A percentile compares a stretch with the other conserved stretches of the same genome.
Evolutionary conservation across 805 yeast genomes (phyloP).

Genomic region (Candida anglica): DNA sequence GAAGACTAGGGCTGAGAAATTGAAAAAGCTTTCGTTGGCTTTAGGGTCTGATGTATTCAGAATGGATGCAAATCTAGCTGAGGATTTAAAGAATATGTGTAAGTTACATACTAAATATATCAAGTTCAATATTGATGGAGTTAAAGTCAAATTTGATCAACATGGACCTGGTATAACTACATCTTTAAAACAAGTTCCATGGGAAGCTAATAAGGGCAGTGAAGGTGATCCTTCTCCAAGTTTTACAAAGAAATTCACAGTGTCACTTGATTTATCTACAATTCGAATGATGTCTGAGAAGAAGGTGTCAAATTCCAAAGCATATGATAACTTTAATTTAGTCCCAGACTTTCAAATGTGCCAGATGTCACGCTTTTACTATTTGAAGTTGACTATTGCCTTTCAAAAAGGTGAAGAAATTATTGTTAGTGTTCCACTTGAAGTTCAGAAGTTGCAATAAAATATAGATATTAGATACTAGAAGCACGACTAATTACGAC

Average conservation of each 20-base stretch:
- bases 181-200: too few species aligned
- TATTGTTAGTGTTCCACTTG: constrained; percentile 27
- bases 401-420: constrained; percentile 17
- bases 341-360: constrained; percentile 39
- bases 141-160: constrained; percentile 8
- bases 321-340: constrained; percentile 23
- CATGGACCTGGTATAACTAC: neutral
- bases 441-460: too few species aligned
- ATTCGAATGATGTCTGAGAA: constrained; percentile 11
- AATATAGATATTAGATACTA: too few species aligned
- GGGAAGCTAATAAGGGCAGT: constrained; percentile 6
- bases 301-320: constrained; percentile 3
- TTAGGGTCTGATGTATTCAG: constrained; percentile 19
- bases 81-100: constrained; percentile 26
- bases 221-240: neutral
- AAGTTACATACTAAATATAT: constrained; percentile 20
- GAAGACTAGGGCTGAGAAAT: constrained; percentile 13
- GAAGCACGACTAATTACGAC: too few species aligned
- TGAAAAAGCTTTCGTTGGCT: constrained; percentile 13
- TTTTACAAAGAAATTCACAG: constrained; percentile 11
- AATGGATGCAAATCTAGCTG: constrained; percentile 24
- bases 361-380: constrained; percentile 27
- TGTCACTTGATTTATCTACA: constrained; percentile 14
- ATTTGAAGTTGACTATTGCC: constrained; percentile 16
- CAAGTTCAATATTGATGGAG: constrained; percentile 17